Evolutionary conservation across 257 asterid genomes (phyloP).

Genomic region (Mitragyna speciosa): DNA sequence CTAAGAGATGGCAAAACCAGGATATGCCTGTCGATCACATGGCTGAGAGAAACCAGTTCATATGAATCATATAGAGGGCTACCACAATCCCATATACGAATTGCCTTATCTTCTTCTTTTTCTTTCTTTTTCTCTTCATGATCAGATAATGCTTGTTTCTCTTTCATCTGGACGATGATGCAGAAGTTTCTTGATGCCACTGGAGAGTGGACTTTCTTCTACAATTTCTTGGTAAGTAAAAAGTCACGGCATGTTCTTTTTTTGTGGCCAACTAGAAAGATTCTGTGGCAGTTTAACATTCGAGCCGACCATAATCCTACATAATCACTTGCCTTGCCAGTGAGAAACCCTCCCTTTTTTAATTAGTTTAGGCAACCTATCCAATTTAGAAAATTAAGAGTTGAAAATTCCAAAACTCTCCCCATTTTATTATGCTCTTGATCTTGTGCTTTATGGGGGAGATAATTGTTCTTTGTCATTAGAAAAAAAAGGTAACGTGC

Average conservation of each 20-base stretch:
- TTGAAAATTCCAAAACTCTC: neutral
- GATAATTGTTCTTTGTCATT: neutral
- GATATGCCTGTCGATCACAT: slow-evolving; percentile 50
- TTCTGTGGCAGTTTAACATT: neutral
- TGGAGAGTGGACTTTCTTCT: slow-evolving; percentile 1
- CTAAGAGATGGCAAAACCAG: slow-evolving; percentile 43
- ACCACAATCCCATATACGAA: slow-evolving; percentile 64
- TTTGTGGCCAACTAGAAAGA: slow-evolving; percentile 7
- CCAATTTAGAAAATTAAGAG: slow-evolving; percentile 6
- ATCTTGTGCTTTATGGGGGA: neutral
- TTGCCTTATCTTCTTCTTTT: neutral
- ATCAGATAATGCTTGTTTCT: slow-evolving; percentile 1
- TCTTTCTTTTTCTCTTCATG: slow-evolving; percentile 11
- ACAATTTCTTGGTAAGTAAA: neutral
- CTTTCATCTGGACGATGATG: slow-evolving; percentile 7
- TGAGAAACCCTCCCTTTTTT: neutral
- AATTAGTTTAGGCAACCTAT: neutral
- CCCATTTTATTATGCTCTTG: neutral
- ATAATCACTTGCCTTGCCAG: neutral
- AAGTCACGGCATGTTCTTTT: slow-evolving; percentile 7
- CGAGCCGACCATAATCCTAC: neutral
- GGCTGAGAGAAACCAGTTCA: slow-evolving; percentile 55
- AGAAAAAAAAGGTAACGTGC: neutral
- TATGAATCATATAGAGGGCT: slow-evolving; percentile 72
- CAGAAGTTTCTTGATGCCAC: slow-evolving; percentile 13